Evolutionary conservation across 441 rosid genomes (phyloP), one percentile per base, ranked within the genome.

Genomic region (Jatropha multifida): DNA sequence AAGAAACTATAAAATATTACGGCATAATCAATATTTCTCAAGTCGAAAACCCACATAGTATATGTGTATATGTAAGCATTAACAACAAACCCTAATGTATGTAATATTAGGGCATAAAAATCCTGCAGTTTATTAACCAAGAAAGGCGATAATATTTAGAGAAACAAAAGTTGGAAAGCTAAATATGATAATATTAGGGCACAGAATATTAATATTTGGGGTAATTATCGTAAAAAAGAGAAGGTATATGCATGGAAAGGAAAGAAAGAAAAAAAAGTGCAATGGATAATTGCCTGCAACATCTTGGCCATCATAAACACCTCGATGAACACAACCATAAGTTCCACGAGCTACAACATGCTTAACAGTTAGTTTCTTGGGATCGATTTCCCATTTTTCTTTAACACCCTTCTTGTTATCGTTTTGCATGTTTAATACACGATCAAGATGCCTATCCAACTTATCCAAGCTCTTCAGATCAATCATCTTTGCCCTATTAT

Each of bases 241-340:
- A 8, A 20, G 20, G 20, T 2, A 8, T 59, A 9, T 3, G 7
- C 10, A 23, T 6, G 11, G 13, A 58, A 26, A 32, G 32, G 32
- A 32, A 32, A 32, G 32, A 32, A 32, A 32, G 32, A 32, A 32
- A 32, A 2, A 32, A 32, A 32, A 32, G 8, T 46, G 2, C 7
- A 51, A 51, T 2, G 14, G 1, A 17, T 1, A 15, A 14, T 54
- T n/a, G 81, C 88, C 83, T 10, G 86, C 83, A 3, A 79, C 84
- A 15, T 79, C 79, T 60, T 79, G 78, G 62, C 80, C 84, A 14
- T 75, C 77, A 60, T 83, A 85, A 44, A 73, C 18, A 0, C 84
- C 86, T 6, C 69, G 71, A 62, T 77, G 81, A 44, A 83, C 84
- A 18, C 75, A 71, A 23, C 65, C 74, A 37, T 8, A 73, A 38